Base-by-base conservation (phyloP, 208 protist species). In the Acanthamoeba healyi region DNA sequence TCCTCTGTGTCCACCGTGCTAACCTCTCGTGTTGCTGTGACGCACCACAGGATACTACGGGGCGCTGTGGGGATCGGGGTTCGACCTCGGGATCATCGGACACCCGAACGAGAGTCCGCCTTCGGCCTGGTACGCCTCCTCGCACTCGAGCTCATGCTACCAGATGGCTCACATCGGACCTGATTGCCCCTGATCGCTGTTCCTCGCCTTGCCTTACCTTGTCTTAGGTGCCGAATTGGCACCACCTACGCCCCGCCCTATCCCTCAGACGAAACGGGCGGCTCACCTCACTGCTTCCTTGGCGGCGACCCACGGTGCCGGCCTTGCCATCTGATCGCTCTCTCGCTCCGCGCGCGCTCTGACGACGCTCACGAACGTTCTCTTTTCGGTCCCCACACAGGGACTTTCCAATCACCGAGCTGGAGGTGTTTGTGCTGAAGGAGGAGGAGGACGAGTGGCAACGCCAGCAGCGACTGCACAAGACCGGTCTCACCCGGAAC, bases 381-480 rank as follows among this genome's bases (percentile, higher is more conserved):
- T 10, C 12, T 29, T 26, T 26, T n/a, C 24, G n/a, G 32, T 26
- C 15, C 26, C 0, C 0, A 5, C 32, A 36, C 67, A 77, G 67
- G 67, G 67, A 77, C 67, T 77, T 77, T 44, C 32, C 38, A 34
- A 77, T 77, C 29, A 46, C 12, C 29, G 67, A 77, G 38, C 67
- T 77, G 67, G 67, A 77, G 34, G 67, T 77, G 29, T 77, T 77
- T 24, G 67, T 44, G 67, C 32, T 77, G 24, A 77, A 77, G 32
- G 67, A 77, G 38, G 67, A 77, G n/a, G 1, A 77, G 67, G 38
- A 22, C 32, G 67, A 77, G 32, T 77, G 67, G 67, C 61, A 70
- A 7, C 9, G n/a, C 38, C 67, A 22, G 42, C 67, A 1, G 67
- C n/a, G n/a, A n/a, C n/a, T n/a, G 67, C 67, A 29, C 32, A 4